Conservation (phyloP, 805 yeast species). For the Sungouiella thailandica region DNA sequence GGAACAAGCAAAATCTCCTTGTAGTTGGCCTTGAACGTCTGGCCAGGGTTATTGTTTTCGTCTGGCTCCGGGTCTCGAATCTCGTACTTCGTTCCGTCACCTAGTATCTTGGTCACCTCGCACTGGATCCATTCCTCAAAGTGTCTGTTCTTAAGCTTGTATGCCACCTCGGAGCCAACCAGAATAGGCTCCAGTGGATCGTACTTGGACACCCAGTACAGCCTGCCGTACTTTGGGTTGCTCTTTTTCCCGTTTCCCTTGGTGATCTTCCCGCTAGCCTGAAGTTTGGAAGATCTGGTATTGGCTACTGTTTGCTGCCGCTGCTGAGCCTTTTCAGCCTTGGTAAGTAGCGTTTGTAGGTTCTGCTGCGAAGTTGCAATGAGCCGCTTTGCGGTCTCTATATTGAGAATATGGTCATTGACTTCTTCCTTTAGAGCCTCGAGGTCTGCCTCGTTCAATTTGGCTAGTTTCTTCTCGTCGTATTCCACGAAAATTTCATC, state of each 20-base stretch:
- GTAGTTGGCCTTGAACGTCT: conserved; percentile 74
- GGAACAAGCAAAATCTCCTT: conserved; percentile 77
- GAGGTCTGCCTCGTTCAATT: conserved; percentile 35
- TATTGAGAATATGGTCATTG: conserved; percentile 50
- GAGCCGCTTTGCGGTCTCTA: conserved; percentile 44
- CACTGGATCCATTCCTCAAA: conserved; percentile 97
- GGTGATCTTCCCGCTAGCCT: conserved; percentile 10
- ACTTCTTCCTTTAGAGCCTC: conserved; percentile 36
- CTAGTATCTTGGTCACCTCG: conserved; percentile 71
- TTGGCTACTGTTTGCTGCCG: conserved; percentile 5
- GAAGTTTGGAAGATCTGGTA: conserved; percentile 7
- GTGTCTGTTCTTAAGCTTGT: conserved; percentile 62
- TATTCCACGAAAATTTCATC: conserved; percentile 34
- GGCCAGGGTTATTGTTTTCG: conserved; percentile 84
- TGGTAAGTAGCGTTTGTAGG: conserved; percentile 40
- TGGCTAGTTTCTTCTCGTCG: conserved; percentile 22
- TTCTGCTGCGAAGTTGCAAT: conserved; percentile 40
- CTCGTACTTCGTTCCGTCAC: conserved; percentile 71
- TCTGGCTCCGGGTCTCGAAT: conserved; percentile 98
- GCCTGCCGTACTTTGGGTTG: conserved; percentile 34
- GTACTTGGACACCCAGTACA: conserved; percentile 48
- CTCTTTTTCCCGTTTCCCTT: conserved; percentile 13
- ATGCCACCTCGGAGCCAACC: conserved; percentile 84
- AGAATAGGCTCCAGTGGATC: conserved; percentile 54
- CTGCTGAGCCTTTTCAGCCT: conserved; percentile 11